Evolutionary conservation across 768 basidiomycete species (phyloP), one percentile per base, ranked within the genome.

Genomic region (Saitozyma podzolica): DNA sequence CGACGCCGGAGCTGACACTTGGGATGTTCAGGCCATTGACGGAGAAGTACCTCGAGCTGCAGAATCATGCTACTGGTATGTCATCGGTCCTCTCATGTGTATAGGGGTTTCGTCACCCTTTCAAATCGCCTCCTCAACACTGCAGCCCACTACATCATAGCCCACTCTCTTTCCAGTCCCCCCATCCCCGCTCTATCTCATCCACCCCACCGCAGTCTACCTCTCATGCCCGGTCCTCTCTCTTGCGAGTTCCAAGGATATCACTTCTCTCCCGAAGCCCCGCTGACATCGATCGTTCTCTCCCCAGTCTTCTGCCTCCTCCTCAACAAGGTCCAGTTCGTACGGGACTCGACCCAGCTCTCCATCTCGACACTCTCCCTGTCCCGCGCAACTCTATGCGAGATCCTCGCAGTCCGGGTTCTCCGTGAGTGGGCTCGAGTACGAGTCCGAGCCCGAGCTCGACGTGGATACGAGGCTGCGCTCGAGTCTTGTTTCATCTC

Each of bases 271-370:
- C 29, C 29, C 2, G 29, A 29, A 29, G 29, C 29, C 29, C 29
- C 29, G 29, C 29, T 29, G 29, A 29, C 29, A 5, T 29, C 29
- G 2, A 29, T 29, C 29, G 29, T 29, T 5, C 29, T 29, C n/a
- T 0, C 19, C 6, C 16, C 49, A 79, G 88, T 91, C 6, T 96
- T 96, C 74, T 92, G 91, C 70, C 85, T 92, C 62, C 86, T 96
- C 3, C 81, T 96, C 58, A 95, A 92, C 78, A 86, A 91, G 42
- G 85, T 92, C 4, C 86, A 92, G 77, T 95, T 95, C 78, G 74
- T 86, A 13, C 87, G 88, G 41, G 92, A 94, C 79, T 84, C 87
- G 50, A 85, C 87, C 68, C 74, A 76, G 54, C 81, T 92, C 64
- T 84, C 86, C 9, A 88, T 88, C 29, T 81, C 85, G 9, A 62